Evolutionary conservation across 1,284 basidiomycete species (phyloP).

Genomic region (Vanrija humicola): DNA sequence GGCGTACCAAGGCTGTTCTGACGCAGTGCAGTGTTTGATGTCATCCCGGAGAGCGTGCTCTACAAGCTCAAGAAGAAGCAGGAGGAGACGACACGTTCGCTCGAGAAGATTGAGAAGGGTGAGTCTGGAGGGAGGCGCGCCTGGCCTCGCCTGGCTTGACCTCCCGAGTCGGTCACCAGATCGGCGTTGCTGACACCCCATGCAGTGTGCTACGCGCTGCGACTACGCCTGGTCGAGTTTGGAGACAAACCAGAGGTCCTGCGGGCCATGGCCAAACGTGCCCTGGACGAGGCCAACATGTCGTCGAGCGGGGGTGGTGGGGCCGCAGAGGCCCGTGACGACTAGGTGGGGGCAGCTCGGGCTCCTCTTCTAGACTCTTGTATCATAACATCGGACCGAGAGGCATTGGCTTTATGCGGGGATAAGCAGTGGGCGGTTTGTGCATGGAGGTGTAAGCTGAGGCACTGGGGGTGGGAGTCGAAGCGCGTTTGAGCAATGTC

Average conservation of each 20-base stretch:
- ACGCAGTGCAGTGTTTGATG: constrained; percentile 31
- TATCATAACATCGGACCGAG: no score
- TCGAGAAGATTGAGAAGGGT: constrained; percentile 95
- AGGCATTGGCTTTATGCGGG: no score
- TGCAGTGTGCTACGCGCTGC: constrained; percentile 47
- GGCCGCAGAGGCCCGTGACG: constrained; percentile 10
- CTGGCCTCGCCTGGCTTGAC: no score
- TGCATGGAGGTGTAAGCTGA: no score
- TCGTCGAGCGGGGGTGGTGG: constrained; percentile 12
- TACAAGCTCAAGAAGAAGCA: constrained; percentile 78
- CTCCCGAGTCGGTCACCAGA: background rate
- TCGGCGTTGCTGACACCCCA: background rate
- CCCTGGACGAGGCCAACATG: constrained; percentile 40
- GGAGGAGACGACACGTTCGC: constrained; percentile 71
- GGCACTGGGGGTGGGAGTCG: background rate
- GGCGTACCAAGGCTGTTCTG: background rate
- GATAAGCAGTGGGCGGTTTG: background rate
- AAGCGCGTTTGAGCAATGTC: no score
- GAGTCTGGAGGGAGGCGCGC: constrained; percentile 25
- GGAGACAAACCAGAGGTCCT: constrained; percentile 48
- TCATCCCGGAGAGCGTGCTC: constrained; percentile 28
- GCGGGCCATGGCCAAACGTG: constrained; percentile 43
- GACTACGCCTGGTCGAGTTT: constrained; percentile 45
- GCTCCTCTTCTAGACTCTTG: no score
- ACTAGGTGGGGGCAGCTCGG: background rate